Percentiles rank a stretch among this genome's conserved stretches.
phyloP scores from a whole-genome alignment of 306 rosid species.

The Trichosanthes truncata region DNA sequence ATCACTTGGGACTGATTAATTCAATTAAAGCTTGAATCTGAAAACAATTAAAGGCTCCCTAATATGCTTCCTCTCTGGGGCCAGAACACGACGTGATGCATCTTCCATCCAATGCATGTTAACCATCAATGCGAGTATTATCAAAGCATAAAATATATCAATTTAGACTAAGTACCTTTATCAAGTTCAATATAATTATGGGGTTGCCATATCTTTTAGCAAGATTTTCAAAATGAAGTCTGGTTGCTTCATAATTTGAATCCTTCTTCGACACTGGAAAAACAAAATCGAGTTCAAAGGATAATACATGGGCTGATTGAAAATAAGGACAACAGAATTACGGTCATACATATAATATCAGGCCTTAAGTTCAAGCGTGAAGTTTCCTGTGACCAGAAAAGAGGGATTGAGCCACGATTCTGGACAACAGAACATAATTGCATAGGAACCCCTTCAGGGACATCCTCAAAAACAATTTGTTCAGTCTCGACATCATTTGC shows the following conservation, averaged over 20 bases:
- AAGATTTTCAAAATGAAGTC: conserved; percentile 96
- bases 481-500: conserved; percentile 99
- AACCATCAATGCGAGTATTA: neutral
- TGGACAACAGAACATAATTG: conserved; percentile 91
- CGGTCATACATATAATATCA: conserved; percentile 71
- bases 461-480: conserved; percentile 73
- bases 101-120: neutral
- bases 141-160: neutral
- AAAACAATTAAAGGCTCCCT: neutral
- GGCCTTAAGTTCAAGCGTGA: conserved; percentile 90
- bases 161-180: conserved; percentile 47
- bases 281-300: conserved; percentile 18
- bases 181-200: conserved; percentile 80
- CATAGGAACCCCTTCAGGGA: conserved; percentile 47
- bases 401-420: conserved; percentile 95
- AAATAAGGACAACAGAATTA: conserved; percentile 1
- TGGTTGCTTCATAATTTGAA: conserved; percentile 62
- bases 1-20: neutral
- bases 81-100: neutral
- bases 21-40: neutral
- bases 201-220: conserved; percentile 86
- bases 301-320: neutral
- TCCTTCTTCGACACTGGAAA: conserved; percentile 72
- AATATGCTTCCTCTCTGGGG: neutral
- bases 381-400: conserved; percentile 96